A percentile compares a stretch with the other conserved stretches of the same genome.
Evolutionary conservation across 2,329 filamentous ascomycete species (phyloP).

Genomic region (Ophiostoma montium): DNA sequence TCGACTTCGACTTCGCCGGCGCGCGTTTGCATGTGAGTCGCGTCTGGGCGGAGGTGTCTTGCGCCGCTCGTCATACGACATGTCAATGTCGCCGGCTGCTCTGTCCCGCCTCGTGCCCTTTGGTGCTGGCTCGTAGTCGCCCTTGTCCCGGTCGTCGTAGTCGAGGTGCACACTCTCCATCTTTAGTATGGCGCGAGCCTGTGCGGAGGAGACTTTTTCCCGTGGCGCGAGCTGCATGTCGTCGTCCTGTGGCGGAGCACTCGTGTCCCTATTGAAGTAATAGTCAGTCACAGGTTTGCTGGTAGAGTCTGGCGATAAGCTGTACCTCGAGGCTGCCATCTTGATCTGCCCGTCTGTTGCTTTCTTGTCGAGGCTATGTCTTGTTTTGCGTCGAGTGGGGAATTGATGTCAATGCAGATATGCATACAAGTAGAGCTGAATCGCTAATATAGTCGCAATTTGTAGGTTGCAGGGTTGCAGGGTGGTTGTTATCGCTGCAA

Average conservation of each 20-base stretch:
- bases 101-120: neutral
- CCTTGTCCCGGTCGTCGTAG: neutral
- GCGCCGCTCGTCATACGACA: neutral
- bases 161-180: neutral
- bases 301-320: too few relatives aligned
- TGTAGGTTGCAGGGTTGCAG: too few relatives aligned
- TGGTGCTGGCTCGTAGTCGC: neutral
- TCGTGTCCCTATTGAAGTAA: too few relatives aligned
- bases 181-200: neutral
- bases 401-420: too few relatives aligned
- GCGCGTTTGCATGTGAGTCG: neutral
- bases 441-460: too few relatives aligned
- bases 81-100: neutral
- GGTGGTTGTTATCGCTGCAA: neutral
- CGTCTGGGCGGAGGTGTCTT: neutral
- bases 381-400: too few relatives aligned
- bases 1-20: neutral
- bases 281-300: too few relatives aligned
- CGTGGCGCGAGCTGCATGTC: constrained; percentile 1
- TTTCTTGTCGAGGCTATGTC: too few relatives aligned
- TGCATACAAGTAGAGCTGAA: too few relatives aligned
- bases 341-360: too few relatives aligned
- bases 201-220: neutral
- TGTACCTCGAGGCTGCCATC: too few relatives aligned
- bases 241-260: neutral